A percentile compares a stretch with the other conserved stretches of the same genome.
phyloP scores from a whole-genome alignment of 305 asterid genomes.

The Fraxinus floribunda region DNA sequence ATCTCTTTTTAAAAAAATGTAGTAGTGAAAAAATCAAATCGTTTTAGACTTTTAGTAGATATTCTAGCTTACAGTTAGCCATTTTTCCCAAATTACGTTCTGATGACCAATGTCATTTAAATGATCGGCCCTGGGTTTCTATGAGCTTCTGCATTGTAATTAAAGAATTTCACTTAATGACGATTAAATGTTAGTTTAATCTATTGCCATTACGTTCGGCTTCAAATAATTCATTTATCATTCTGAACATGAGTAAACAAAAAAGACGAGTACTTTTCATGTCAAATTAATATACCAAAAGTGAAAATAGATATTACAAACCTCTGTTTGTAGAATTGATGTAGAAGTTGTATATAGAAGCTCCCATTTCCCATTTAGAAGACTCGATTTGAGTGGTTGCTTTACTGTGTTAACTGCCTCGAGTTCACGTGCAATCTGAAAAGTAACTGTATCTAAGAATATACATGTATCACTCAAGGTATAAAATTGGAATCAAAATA shows the following conservation, averaged over 20 bases:
- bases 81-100: neutral
- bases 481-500: neutral
- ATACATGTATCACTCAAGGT: neutral
- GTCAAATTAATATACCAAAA: neutral
- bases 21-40: neutral
- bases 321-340: constrained; percentile 53
- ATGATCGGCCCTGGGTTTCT: neutral
- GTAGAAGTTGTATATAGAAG: constrained; percentile 61
- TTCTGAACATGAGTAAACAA: neutral
- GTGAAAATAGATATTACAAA: constrained; percentile 16
- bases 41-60: neutral
- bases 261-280: neutral
- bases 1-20: neutral
- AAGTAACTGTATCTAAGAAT: neutral
- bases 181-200: neutral
- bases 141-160: neutral
- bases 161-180: neutral
- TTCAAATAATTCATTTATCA: neutral
- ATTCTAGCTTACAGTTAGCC: neutral
- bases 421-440: constrained; percentile 47
- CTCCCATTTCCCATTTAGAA: constrained; percentile 68
- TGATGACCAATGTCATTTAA: neutral
- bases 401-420: constrained; percentile 52
- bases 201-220: neutral
- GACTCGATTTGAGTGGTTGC: constrained; percentile 55